These are phyloP conservation scores for Amphibolis antarctica DNA, from an alignment of 106 monocot species.

Conservation along the genomic window DNA sequence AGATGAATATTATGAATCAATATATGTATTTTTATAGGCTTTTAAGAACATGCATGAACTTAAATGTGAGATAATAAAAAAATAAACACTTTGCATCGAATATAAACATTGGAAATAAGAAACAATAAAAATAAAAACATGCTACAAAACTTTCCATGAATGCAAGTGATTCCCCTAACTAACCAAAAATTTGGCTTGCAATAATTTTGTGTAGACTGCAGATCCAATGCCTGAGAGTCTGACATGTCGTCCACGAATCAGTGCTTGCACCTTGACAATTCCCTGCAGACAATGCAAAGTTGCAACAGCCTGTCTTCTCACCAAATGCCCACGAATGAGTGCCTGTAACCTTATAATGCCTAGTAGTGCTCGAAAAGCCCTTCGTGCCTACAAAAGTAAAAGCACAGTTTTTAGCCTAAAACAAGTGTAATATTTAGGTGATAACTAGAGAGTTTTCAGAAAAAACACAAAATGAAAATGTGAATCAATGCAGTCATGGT, in stretches of 20 bases:
- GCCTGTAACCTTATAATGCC: slow-evolving; percentile 92
- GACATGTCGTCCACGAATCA: slow-evolving; percentile 44
- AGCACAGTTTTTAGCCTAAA: neutral
- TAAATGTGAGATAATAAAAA: too few relatives aligned
- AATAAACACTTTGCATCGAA: too few relatives aligned
- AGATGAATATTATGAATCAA: too few relatives aligned
- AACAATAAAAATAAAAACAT: too few relatives aligned
- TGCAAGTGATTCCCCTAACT: neutral
- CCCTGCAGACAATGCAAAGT: slow-evolving; percentile 44
- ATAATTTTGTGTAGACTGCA: slow-evolving; percentile 16
- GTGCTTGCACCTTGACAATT: slow-evolving; percentile 69
- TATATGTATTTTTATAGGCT: too few relatives aligned
- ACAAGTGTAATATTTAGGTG: neutral
- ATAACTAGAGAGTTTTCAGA: neutral
- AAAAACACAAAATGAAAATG: neutral
- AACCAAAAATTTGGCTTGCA: neutral
- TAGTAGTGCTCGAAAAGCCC: slow-evolving; percentile 62
- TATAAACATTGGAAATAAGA: too few relatives aligned
- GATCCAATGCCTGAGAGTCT: slow-evolving; percentile 28
- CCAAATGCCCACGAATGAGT: slow-evolving; percentile 74
- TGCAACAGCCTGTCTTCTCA: slow-evolving; percentile 80
- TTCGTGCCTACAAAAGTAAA: slow-evolving; percentile 44
- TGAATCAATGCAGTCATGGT: too few relatives aligned
- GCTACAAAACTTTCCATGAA: too few relatives aligned
- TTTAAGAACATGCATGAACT: too few relatives aligned